phyloP scores from a whole-genome alignment of 164 flowering plant species.

The Brasenia schreberi region DNA sequence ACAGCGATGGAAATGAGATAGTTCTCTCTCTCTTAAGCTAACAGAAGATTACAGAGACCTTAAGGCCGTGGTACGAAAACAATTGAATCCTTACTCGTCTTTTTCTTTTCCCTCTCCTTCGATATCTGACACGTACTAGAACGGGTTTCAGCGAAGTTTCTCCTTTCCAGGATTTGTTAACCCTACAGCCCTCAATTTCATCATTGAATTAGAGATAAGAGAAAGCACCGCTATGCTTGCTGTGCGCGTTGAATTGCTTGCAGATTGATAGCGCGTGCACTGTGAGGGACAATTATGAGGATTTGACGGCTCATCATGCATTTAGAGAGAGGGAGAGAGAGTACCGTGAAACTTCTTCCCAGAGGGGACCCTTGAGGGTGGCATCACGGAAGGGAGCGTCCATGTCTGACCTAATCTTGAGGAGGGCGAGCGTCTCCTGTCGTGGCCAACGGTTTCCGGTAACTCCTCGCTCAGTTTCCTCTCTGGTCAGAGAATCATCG shows the following conservation, averaged over 20 bases:
- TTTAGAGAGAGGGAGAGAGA: not conserved
- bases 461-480: no score
- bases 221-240: no score
- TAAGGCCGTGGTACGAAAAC: no score
- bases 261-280: not conserved
- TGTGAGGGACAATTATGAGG: not conserved
- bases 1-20: not conserved
- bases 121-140: not conserved
- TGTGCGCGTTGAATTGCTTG: not conserved
- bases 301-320: not conserved
- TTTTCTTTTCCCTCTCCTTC: no score
- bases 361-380: not conserved
- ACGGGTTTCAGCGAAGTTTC: not conserved
- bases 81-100: no score
- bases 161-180: not conserved
- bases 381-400: not conserved
- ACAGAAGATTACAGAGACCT: no score
- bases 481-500: no score
- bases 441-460: not conserved
- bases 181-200: not conserved
- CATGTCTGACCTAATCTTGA: not conserved
- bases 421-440: not conserved
- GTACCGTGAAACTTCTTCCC: slow-evolving; percentile 1
- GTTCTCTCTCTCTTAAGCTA: no score
- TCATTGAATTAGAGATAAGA: not conserved